These are phyloP conservation scores for Linnemannia schmuckeri DNA, from an alignment of 192 early-diverging fungal species.

Conservation along the genomic window DNA sequence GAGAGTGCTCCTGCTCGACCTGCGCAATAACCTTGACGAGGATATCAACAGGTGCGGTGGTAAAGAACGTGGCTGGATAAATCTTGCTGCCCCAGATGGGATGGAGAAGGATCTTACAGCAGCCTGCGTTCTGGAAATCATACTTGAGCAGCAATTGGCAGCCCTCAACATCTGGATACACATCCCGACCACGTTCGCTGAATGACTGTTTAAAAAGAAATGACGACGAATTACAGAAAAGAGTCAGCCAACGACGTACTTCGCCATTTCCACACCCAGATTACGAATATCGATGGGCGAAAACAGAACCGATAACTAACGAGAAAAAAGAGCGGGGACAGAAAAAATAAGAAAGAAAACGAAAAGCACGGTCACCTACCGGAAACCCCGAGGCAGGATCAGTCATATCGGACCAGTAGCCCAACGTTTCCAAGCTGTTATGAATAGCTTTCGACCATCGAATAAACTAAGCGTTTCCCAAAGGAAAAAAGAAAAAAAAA, in stretches of 20 bases:
- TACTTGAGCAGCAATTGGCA: slow-evolving; percentile 82
- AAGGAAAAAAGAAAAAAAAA: slow-evolving; percentile 1
- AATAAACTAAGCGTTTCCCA: slow-evolving; percentile 67
- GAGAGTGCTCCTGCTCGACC: slow-evolving; percentile 22
- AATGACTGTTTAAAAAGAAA: slow-evolving; percentile 59
- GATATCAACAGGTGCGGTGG: slow-evolving; percentile 75
- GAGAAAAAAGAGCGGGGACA: slow-evolving; percentile 3
- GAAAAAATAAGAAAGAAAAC: not conserved
- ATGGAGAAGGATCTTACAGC: slow-evolving; percentile 87
- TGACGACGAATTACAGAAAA: not conserved
- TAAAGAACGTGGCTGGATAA: slow-evolving; percentile 92
- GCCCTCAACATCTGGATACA: slow-evolving; percentile 93
- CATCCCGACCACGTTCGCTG: slow-evolving; percentile 75
- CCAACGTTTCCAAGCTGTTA: slow-evolving; percentile 62
- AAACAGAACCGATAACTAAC: not conserved
- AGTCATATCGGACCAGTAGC: slow-evolving; percentile 91
- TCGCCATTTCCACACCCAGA: not conserved
- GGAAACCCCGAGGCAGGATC: slow-evolving; percentile 93
- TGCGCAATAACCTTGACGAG: slow-evolving; percentile 37
- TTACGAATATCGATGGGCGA: slow-evolving; percentile 5
- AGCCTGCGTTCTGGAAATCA: slow-evolving; percentile 81
- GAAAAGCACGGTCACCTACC: slow-evolving; percentile 57
- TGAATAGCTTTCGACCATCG: slow-evolving; percentile 76
- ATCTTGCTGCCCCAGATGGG: slow-evolving; percentile 91
- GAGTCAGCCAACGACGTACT: slow-evolving; percentile 11